These are phyloP conservation scores for Botrytis sinoallii DNA, from an alignment of 2,329 filamentous ascomycete species.

Conservation along the genomic window DNA sequence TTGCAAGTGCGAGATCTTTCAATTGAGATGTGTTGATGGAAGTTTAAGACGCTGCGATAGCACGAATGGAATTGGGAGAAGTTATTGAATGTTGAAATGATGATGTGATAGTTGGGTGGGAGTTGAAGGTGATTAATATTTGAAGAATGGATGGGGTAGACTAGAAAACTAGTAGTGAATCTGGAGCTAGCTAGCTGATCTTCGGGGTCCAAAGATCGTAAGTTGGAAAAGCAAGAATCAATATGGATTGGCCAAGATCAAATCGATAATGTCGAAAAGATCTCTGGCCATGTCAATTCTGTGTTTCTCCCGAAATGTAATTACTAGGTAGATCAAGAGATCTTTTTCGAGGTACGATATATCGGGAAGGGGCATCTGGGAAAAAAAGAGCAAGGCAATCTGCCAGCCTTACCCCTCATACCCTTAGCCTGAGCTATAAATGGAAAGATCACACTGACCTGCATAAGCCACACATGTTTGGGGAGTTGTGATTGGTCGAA, in stretches of 20 bases:
- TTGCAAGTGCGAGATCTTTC: neutral
- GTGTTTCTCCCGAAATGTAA: neutral
- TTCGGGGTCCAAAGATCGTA: neutral
- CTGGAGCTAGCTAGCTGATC: neutral
- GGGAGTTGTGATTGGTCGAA: neutral
- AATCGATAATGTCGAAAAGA: neutral
- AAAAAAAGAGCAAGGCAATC: neutral
- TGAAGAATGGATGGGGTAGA: neutral
- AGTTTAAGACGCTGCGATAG: neutral
- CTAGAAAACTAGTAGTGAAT: neutral
- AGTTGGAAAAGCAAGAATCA: conserved; percentile 7
- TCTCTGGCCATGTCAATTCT: neutral
- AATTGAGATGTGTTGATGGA: neutral
- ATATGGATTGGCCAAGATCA: neutral
- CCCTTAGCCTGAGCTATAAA: neutral
- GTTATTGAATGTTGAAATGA: neutral
- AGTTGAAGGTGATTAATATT: neutral
- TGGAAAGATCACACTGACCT: neutral
- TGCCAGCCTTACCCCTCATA: conserved; percentile 5
- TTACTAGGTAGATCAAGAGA: neutral
- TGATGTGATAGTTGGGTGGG: neutral
- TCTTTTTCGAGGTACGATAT: neutral
- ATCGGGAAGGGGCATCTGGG: neutral
- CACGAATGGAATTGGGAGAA: neutral
- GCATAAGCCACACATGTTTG: neutral